These are phyloP conservation scores for Populus trichocarpa DNA, from an alignment of 441 rosid genomes.

Conservation along the genomic window DNA sequence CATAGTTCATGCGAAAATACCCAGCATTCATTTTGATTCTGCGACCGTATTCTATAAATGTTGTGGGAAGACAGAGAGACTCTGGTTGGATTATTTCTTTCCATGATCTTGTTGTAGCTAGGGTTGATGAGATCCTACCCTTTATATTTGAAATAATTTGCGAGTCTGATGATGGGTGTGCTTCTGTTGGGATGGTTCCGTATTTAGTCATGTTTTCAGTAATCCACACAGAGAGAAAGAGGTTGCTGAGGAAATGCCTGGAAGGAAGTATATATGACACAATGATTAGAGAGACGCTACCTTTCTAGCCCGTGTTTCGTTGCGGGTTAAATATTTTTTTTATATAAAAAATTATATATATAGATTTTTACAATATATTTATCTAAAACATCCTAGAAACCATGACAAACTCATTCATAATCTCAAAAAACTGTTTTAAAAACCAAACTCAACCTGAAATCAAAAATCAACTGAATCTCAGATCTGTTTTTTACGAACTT, in stretches of 20 bases:
- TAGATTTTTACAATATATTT: too few species aligned
- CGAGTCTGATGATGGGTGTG: slow-evolving; percentile 16
- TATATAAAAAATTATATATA: too few species aligned
- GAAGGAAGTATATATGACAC: too few species aligned
- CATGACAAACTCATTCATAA: too few species aligned
- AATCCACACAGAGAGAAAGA: background rate
- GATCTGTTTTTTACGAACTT: too few species aligned
- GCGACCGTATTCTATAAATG: slow-evolving; percentile 17
- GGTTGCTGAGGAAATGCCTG: background rate
- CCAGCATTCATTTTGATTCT: slow-evolving; percentile 35
- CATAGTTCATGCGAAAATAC: slow-evolving; percentile 41
- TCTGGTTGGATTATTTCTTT: slow-evolving; percentile 35
- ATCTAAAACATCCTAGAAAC: too few species aligned
- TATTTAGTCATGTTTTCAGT: slow-evolving; percentile 44
- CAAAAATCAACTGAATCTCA: too few species aligned
- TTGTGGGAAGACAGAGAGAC: slow-evolving; percentile 24
- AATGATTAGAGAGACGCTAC: too few species aligned
- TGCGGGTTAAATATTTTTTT: too few species aligned
- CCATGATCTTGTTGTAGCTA: background rate
- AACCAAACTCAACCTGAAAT: too few species aligned
- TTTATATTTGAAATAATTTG: slow-evolving; percentile 23
- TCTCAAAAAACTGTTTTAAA: too few species aligned
- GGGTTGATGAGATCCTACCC: background rate
- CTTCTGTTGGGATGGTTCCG: slow-evolving; percentile 53
- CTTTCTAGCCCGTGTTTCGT: too few species aligned